These are phyloP conservation scores for Fusarium temperatum DNA, from an alignment of 2,329 filamentous ascomycete species.

Conservation along the genomic window DNA sequence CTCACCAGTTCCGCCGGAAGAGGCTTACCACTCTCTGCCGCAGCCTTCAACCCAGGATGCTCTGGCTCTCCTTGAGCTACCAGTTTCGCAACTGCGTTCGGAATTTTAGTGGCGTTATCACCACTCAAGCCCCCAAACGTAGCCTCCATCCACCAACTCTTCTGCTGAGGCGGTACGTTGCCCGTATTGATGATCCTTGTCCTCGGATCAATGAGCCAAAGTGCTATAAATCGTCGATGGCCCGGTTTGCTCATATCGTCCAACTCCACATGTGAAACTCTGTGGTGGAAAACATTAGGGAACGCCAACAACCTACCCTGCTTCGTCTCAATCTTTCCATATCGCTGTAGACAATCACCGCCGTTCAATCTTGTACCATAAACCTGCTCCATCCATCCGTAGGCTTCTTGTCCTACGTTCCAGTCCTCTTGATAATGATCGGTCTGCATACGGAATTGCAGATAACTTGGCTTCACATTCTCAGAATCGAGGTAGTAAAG, in stretches of 20 bases:
- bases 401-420: background rate
- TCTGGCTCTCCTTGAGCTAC: background rate
- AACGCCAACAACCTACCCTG: conserved; percentile 29
- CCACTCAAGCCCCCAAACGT: background rate
- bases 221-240: conserved; percentile 60
- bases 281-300: conserved; percentile 35
- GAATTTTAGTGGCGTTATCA: background rate
- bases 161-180: conserved; percentile 48
- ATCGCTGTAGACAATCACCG: conserved; percentile 11
- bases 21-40: background rate
- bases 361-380: background rate
- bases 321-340: conserved; percentile 32
- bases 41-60: background rate
- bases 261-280: conserved; percentile 53
- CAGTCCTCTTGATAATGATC: background rate
- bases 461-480: conserved; percentile 29
- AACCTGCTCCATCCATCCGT: conserved; percentile 17
- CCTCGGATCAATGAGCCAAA: conserved; percentile 64
- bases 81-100: background rate
- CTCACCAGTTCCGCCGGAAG: conserved; percentile 21
- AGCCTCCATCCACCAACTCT: conserved; percentile 43
- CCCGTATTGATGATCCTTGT: conserved; percentile 47
- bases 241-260: conserved; percentile 58
- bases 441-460: conserved; percentile 36
- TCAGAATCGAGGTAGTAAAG: conserved; percentile 41